phyloP scores from a whole-genome alignment of 176 grass and related monocot species.

The Microstegium vimineum region DNA sequence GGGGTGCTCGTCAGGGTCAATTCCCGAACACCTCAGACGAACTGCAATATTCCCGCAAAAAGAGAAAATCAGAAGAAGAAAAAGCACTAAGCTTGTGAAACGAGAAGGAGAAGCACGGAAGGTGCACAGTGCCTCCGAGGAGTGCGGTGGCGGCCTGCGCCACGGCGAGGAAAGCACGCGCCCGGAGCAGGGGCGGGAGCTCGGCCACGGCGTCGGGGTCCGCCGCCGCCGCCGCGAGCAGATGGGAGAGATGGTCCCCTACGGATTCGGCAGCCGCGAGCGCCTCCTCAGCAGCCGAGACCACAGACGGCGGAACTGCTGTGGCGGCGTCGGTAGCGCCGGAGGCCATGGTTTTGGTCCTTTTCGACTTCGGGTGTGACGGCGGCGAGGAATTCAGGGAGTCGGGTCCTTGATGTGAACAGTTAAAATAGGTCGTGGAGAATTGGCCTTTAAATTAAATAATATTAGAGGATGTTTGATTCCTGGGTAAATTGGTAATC shows the following conservation, averaged over 20 bases:
- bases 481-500: too few relatives aligned
- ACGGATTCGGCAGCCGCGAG: conserved; percentile 56
- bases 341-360: conserved; percentile 21
- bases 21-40: conserved; percentile 67
- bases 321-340: conserved; percentile 5
- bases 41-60: conserved; percentile 29
- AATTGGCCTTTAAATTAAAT: too few relatives aligned
- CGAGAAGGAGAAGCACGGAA: neutral
- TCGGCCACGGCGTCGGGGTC: conserved; percentile 61
- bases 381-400: conserved; percentile 5
- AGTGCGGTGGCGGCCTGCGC: conserved; percentile 65
- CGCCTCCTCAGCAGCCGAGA: conserved; percentile 52
- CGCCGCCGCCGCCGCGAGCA: conserved; percentile 43
- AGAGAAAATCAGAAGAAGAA: neutral
- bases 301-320: conserved; percentile 26
- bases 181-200: conserved; percentile 58
- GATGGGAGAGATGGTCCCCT: conserved; percentile 51
- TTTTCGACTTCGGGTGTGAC: neutral
- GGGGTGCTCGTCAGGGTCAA: conserved; percentile 77
- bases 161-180: conserved; percentile 63
- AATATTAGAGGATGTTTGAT: too few relatives aligned
- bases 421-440: too few relatives aligned
- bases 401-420: neutral
- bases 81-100: neutral
- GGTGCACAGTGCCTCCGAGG: conserved; percentile 33